Conservation (phyloP, 2,329 filamentous ascomycete genomes). For the Aspergillus carbonarius region DNA sequence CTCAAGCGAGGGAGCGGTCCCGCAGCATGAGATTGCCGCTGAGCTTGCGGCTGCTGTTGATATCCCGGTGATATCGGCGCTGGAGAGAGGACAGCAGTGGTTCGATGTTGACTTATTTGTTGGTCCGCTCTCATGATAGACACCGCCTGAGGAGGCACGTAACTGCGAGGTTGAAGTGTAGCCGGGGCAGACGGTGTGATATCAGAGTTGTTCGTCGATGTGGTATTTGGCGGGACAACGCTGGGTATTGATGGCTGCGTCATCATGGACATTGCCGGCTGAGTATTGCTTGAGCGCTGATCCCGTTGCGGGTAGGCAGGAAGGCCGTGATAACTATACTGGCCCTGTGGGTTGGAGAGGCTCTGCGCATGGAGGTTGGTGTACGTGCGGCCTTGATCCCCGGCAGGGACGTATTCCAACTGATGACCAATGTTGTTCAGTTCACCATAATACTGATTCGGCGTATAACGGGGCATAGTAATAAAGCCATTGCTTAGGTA, state of each 20-base stretch:
- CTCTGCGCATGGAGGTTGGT: not conserved
- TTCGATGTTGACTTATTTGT: not conserved
- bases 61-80: not conserved
- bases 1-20: not conserved
- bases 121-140: not conserved
- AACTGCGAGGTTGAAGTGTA: not conserved
- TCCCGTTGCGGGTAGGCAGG: not conserved
- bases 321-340: not conserved
- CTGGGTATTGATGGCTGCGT: not conserved
- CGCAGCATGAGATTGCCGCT: not conserved
- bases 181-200: not conserved
- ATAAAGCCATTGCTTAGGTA: not conserved
- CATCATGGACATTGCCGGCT: not conserved
- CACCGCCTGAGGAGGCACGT: not conserved
- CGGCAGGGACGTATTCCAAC: not conserved
- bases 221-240: not conserved
- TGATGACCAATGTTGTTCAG: not conserved
- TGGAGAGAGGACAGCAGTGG: not conserved
- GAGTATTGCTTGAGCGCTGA: not conserved
- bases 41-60: not conserved
- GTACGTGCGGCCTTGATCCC: not conserved
- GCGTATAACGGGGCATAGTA: not conserved
- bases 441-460: not conserved
- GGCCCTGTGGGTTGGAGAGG: not conserved
- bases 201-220: not conserved